Base-by-base conservation (phyloP, 2,329 filamentous ascomycete species). In the Apiospora marii region DNA sequence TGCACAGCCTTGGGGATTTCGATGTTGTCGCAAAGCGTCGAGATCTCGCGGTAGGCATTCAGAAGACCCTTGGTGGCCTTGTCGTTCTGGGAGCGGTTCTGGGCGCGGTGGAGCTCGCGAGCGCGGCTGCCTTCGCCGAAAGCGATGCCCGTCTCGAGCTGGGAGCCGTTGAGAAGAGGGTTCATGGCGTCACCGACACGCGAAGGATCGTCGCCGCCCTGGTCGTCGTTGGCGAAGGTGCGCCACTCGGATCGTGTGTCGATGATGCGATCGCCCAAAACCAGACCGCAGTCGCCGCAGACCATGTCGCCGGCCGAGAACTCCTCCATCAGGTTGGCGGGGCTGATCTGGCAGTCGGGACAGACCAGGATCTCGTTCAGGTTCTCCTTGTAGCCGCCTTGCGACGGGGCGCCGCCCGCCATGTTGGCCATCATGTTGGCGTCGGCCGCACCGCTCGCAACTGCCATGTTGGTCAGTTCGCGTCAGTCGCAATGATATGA, bases 181-280 rank as follows among this genome's bases (percentile, higher is more conserved):
- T 98, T 98, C 74, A 93, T 92, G 7, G 93, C 94, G 78, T 98
- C 96, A 86, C 96, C 96, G 76, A 99, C 96, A 94, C 96, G 96
- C 73, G 95, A 98, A 5, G 97, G 96, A 77, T 99, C 96, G 78
- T 98, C 97, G 80, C 94, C 95, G 79, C 94, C 94, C 82, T 98
- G 94, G 81, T 99, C 97, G 80, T 99, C 96, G 81, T 98, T 98
- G 81, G 95, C 95, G 85, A 99, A 99, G 0, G 96, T 99, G 81
- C 96, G 94, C 96, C 96, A 99, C 85, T 99, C 96, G 68, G 95
- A 98, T 74, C 97, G 93, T 74, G 94, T 97, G 81, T 99, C 97
- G 80, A 99, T 95, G 81, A 96, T 95, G 76, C 94, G 93, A 79
- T 96, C 93, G 73, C 93, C 93, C 43, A 99, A 89, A 7, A 99